Base-by-base conservation (phyloP, 225 moss, liverwort and hornwort species). In the Asterella californica region DNA sequence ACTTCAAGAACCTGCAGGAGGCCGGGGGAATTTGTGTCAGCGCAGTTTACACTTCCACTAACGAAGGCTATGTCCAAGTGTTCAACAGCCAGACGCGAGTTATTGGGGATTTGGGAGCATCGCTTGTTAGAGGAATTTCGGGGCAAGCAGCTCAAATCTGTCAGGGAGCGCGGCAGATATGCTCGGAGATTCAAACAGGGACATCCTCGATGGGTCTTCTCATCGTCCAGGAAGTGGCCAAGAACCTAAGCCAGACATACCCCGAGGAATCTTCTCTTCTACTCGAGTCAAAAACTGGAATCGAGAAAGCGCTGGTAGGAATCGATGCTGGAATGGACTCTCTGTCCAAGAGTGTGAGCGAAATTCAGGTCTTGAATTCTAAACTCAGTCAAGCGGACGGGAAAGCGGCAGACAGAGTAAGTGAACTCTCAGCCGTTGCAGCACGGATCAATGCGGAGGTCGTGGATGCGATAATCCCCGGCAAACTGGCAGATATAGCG, bases 1-100 rank as follows among this genome's bases (percentile, higher is more conserved):
- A 69, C 45, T 88, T 88, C 83, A 88, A 88, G 46, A 83, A 83
- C 29, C 70, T 83, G 5, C 79, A 75, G 49, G 88, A 83, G 60
- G 72, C 81, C 12, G 88, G 88, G 14, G 83, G 84, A 17, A 66
- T 57, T 18, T 88, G 88, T 55, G 82, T 88, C 47, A 81, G 78
- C 12, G 85, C 81, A 42, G 68, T 83, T 60, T 88, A 88, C 82
- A 52, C 47, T 18, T 60, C 80, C 54, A 52, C 32, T 10, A 45
- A 38, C 76, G 54, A 75, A 11, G 12, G 60, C 75, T 70, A 60
- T 52, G 34, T 88, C 65, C 47, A 52, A 25, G 75, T 85, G 12
- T 47, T 85, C 65, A 88, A 83, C 68, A 83, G 79, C 75, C 78
- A 78, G 71, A 81, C 78, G 48, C 62, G 78, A 66, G 80, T 83